Evolutionary conservation across 2,329 filamentous ascomycete species (phyloP), one percentile per base, ranked within the genome.

Genomic region (Penicillium freii): DNA sequence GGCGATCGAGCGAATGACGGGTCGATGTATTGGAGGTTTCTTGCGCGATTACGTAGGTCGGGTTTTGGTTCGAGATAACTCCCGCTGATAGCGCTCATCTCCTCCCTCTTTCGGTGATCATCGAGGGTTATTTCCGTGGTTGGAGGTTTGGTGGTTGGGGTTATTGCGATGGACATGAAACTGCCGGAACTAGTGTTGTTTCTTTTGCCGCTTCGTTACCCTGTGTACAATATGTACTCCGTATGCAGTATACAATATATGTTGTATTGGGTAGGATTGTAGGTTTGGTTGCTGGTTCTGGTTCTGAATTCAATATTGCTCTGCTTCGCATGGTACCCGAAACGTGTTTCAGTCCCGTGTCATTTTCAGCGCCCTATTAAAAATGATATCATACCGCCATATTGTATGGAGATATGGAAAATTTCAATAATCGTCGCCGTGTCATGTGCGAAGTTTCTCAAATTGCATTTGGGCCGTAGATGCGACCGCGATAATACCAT

Each of bases 41-140:
- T 49, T 34, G 5, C 13, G 40, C 34, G 54, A 56, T 56, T 46
- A 56, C 54, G 54, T 52, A 46, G 47, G 40, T 33, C n/a, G 48
- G 42, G 39, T n/a, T 21, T 52, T 34, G 42, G 42, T 38, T 34
- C 13, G 19, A 21, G 15, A 31, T 8, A 19, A 29, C 15, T 31
- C 51, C 49, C 29, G 21, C 33, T 27, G 42, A 53, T 42, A 42
- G 7, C 19, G 13, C 5, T 7, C 31, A n/a, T 33, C 9, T 17
- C 21, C 29, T 34, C 15, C 45, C 21, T 34, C 15, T 47, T 36
- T 15, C n/a, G 38, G 49, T 34, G 54, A 56, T 56, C 48, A 9
- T 40, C 27, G 25, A 43, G 2, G 13, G 10, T 9, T 25, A 5
- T 23, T 38, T 44, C 39, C 46, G 11, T 38, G 36, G 52, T 50